phyloP scores from a whole-genome alignment of 805 yeast species.

The Sungouiella thailandica region DNA sequence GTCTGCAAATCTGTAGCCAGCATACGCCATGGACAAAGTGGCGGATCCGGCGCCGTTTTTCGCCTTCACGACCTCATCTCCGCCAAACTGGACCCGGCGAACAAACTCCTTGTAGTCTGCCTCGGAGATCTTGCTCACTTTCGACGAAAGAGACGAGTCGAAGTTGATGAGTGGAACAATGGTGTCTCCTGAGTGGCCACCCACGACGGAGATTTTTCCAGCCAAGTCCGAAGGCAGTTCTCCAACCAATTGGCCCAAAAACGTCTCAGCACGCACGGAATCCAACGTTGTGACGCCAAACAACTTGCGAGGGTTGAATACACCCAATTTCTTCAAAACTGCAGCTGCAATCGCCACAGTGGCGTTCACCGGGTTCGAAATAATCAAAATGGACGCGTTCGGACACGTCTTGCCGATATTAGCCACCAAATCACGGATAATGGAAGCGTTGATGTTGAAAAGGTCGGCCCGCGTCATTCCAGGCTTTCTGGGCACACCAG shows the following conservation, averaged over 20 bases:
- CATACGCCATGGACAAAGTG: conserved; percentile 18
- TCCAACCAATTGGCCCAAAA: conserved; percentile 34
- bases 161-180: conserved; percentile 35
- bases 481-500: conserved; percentile 46
- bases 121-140: conserved; percentile 13
- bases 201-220: conserved; percentile 40
- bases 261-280: conserved; percentile 42
- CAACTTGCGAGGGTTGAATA: conserved; percentile 40
- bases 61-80: conserved; percentile 19
- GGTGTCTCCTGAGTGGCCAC: conserved; percentile 46
- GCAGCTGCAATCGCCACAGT: conserved; percentile 47
- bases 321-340: conserved; percentile 42
- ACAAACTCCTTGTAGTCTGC: conserved; percentile 15
- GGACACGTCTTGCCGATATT: conserved; percentile 36
- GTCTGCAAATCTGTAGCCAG: conserved; percentile 18
- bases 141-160: conserved; percentile 14
- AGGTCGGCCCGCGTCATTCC: conserved; percentile 47
- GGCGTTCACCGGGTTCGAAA: conserved; percentile 43
- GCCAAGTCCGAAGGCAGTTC: conserved; percentile 27
- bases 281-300: conserved; percentile 46
- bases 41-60: conserved; percentile 19
- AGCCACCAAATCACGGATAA: conserved; percentile 39
- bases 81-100: conserved; percentile 17
- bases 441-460: conserved; percentile 43
- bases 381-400: conserved; percentile 40